phyloP scores from a whole-genome alignment of 306 rosid genomes.

The Ochetophila trinervis region DNA sequence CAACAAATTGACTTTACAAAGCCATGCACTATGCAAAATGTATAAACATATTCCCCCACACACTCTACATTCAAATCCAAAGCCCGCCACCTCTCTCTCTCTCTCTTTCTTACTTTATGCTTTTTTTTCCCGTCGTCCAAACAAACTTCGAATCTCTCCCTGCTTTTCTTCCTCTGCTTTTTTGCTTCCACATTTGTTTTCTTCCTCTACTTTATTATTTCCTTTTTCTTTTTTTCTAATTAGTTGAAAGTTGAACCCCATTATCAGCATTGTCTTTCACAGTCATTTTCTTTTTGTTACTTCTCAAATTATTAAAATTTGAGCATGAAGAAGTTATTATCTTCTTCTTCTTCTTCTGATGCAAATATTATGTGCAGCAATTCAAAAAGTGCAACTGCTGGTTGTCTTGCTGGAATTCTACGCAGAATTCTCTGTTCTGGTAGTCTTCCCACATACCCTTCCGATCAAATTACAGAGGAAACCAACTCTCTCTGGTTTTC shows the following conservation, averaged over 20 bases:
- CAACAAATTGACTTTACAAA: constrained; percentile 41
- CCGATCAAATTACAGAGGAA: constrained; percentile 49
- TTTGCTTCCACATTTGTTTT: constrained; percentile 7
- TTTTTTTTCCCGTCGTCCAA: not conserved
- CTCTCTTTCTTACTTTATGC: not conserved
- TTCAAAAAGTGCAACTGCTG: constrained; percentile 51
- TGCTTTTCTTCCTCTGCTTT: constrained; percentile 20
- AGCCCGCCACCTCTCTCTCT: constrained; percentile 62
- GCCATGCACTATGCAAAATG: constrained; percentile 24
- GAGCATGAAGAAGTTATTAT: constrained; percentile 46
- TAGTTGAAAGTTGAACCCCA: constrained; percentile 35
- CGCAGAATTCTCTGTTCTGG: constrained; percentile 72
- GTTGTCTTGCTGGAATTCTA: constrained; percentile 61
- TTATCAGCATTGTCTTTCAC: constrained; percentile 12
- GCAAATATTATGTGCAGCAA: constrained; percentile 41
- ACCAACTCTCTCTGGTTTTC: constrained; percentile 14
- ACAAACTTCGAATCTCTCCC: constrained; percentile 47
- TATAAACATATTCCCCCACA: constrained; percentile 38
- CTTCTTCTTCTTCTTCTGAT: constrained; percentile 42
- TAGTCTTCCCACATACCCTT: constrained; percentile 69
- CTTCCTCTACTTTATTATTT: constrained; percentile 25
- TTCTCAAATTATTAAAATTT: constrained; percentile 14
- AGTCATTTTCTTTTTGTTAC: not conserved
- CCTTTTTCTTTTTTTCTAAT: constrained; percentile 3
- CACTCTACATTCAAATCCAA: constrained; percentile 71